These are phyloP conservation scores for Viola odorata DNA, from an alignment of 345 rosid genomes.

Conservation along the genomic window DNA sequence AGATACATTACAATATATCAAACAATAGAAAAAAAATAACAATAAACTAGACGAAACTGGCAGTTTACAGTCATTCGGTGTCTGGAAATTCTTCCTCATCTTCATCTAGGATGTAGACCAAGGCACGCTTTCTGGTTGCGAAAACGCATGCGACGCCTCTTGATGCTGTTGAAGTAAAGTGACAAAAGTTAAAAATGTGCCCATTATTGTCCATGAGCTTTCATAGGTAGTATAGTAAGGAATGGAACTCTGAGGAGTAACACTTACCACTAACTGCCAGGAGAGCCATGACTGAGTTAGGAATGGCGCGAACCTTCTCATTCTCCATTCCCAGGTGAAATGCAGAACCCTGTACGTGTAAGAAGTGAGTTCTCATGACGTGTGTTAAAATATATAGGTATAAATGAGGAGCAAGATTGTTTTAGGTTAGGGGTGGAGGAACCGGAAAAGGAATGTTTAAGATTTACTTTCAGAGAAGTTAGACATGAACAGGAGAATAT, in stretches of 20 bases:
- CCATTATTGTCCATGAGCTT: neutral
- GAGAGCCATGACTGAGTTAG: conserved; percentile 57
- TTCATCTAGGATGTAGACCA: conserved; percentile 64
- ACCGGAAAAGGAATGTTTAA: neutral
- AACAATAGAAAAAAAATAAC: neutral
- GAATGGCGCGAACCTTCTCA: conserved; percentile 62
- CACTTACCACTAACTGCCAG: conserved; percentile 80
- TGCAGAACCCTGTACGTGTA: conserved; percentile 35
- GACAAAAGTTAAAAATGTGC: neutral
- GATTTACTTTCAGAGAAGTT: neutral
- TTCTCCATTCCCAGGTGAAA: conserved; percentile 50
- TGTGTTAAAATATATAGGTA: neutral
- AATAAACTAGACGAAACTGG: neutral
- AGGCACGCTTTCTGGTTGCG: conserved; percentile 61
- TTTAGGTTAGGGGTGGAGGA: neutral
- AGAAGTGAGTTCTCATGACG: neutral
- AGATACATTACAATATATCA: too few relatives aligned
- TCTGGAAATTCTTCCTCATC: conserved; percentile 49
- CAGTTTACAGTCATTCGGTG: conserved; percentile 17
- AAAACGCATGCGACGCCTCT: conserved; percentile 74
- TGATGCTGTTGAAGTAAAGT: conserved; percentile 38
- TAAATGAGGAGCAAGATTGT: neutral
- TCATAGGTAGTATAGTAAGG: neutral
- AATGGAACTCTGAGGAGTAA: neutral
- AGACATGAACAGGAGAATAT: neutral